phyloP scores from a whole-genome alignment of 163 green algal genomes.

The Chlorella variabilis region DNA sequence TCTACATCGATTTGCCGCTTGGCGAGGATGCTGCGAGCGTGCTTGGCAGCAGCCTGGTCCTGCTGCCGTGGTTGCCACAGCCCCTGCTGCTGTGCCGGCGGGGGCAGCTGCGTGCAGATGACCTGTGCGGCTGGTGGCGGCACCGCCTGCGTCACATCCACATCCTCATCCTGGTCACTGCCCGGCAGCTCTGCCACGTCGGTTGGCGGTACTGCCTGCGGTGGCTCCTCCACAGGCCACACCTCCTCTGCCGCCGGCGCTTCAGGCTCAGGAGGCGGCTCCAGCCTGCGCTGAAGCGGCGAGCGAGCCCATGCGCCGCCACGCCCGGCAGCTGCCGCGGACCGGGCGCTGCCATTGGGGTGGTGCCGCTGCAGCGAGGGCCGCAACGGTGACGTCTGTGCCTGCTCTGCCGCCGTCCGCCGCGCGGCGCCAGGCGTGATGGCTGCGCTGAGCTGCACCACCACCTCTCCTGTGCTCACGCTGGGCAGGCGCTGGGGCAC shows the following conservation, averaged over 20 bases:
- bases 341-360: not conserved
- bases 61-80: not conserved
- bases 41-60: too few species aligned
- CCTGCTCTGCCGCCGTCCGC: too few species aligned
- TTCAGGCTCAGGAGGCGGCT: not conserved
- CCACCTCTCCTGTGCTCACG: not conserved
- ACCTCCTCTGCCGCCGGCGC: not conserved
- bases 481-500: not conserved
- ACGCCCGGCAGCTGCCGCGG: too few species aligned
- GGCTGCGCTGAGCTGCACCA: not conserved
- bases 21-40: too few species aligned
- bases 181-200: not conserved
- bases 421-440: too few species aligned
- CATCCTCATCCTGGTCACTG: conserved; percentile 17
- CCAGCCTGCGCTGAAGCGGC: not conserved
- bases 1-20: not conserved
- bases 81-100: not conserved
- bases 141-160: conserved; percentile 20
- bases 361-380: not conserved
- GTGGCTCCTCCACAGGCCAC: not conserved
- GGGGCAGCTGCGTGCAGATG: conserved; percentile 1
- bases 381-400: too few species aligned
- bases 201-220: not conserved
- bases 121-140: not conserved
- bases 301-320: not conserved